These are phyloP conservation scores for Cercophora scortea DNA, from an alignment of 495 filamentous ascomycete species.

Conservation along the genomic window DNA sequence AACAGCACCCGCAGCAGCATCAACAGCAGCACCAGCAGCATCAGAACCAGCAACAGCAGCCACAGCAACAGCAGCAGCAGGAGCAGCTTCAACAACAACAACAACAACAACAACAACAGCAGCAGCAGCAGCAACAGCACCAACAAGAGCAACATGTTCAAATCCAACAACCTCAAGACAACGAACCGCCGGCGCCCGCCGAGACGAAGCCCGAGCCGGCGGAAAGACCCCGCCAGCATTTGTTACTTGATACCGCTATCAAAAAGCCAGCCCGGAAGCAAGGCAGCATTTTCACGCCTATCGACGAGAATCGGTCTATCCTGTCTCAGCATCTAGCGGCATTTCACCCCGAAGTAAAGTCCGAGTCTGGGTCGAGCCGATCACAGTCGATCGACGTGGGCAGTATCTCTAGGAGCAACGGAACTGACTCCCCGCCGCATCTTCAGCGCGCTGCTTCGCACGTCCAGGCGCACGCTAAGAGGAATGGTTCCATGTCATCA, in stretches of 20 bases:
- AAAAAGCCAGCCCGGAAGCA: conserved; percentile 73
- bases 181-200: conserved; percentile 35
- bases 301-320: conserved; percentile 86
- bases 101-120: conserved; percentile 30
- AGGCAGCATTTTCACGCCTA: conserved; percentile 93
- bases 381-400: conserved; percentile 61
- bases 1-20: conserved; percentile 28
- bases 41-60: conserved; percentile 32
- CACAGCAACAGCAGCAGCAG: conserved; percentile 32
- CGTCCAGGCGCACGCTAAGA: conserved; percentile 31
- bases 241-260: conserved; percentile 39
- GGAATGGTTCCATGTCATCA: conserved; percentile 47
- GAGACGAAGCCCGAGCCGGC: conserved; percentile 35
- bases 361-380: conserved; percentile 37
- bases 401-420: conserved; percentile 35
- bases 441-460: conserved; percentile 37
- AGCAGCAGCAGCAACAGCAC: conserved; percentile 34
- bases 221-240: conserved; percentile 28
- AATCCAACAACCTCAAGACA: conserved; percentile 24
- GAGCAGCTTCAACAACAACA: conserved; percentile 29
- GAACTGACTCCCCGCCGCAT: conserved; percentile 42
- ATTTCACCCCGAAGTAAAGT: conserved; percentile 36
- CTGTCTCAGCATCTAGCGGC: conserved; percentile 76
- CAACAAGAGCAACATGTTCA: conserved; percentile 30
- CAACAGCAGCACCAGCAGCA: conserved; percentile 18